A percentile compares a stretch with the other conserved stretches of the same genome.
These are phyloP conservation scores for Filosporella fistucella DNA, from an alignment of 495 filamentous ascomycete genomes.

Conservation along the genomic window DNA sequence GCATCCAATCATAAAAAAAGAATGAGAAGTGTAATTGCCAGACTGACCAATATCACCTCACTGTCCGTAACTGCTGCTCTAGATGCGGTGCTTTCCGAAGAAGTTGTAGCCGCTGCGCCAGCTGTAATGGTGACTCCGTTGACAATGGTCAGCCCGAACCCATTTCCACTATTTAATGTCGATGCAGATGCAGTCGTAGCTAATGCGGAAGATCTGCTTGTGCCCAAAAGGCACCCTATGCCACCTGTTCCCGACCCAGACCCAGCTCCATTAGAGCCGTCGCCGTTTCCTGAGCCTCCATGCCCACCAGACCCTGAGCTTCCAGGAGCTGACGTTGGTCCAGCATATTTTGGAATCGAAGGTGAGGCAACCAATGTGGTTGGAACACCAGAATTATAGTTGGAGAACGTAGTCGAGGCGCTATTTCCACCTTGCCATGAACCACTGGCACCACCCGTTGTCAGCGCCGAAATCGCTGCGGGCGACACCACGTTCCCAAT, in stretches of 20 bases:
- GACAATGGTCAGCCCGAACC: neutral
- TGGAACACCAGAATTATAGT: neutral
- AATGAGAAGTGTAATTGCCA: constrained; percentile 1
- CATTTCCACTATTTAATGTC: neutral
- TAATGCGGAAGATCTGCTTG: too few relatives aligned
- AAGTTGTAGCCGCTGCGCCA: neutral
- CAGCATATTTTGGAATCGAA: neutral
- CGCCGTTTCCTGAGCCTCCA: too few relatives aligned
- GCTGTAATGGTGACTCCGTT: neutral
- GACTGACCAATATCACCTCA: neutral
- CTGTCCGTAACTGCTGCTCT: neutral
- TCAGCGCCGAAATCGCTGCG: too few relatives aligned
- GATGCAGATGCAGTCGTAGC: neutral
- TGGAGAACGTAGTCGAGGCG: neutral
- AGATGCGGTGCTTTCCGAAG: neutral
- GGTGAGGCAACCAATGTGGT: neutral
- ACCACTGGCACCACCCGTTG: neutral
- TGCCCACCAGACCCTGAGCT: too few relatives aligned
- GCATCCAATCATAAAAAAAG: constrained; percentile 10
- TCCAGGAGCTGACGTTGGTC: neutral
- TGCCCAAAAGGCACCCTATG: too few relatives aligned
- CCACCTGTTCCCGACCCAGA: neutral
- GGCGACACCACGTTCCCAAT: constrained; percentile 10
- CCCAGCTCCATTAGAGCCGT: too few relatives aligned
- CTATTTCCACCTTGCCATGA: neutral